Evolutionary conservation across 805 yeast species (phyloP).

Genomic region (Yarrowia bubula): DNA sequence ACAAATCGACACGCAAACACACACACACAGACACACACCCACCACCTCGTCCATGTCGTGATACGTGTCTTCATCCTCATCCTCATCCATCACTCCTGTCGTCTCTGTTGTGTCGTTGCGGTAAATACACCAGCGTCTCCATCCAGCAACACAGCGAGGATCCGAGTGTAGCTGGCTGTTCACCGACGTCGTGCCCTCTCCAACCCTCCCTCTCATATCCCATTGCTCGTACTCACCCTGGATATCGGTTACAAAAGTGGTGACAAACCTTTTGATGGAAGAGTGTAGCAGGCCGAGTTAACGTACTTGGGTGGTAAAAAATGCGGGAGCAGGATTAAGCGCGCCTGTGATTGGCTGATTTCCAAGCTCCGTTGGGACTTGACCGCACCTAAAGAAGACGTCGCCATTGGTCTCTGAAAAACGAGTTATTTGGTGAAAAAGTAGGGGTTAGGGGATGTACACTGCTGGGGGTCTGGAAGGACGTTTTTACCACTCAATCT

Average conservation of each 20-base stretch:
- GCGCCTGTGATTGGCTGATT: slow-evolving; percentile 20
- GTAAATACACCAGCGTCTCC: not conserved
- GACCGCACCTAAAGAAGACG: not conserved
- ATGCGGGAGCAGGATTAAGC: slow-evolving; percentile 19
- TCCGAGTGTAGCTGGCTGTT: no score
- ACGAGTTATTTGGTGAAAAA: not conserved
- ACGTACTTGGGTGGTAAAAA: slow-evolving; percentile 25
- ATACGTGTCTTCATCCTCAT: no score
- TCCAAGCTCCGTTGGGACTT: not conserved
- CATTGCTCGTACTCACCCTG: slow-evolving; percentile 13
- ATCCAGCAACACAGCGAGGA: not conserved
- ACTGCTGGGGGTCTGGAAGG: no score
- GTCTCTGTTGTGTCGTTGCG: no score
- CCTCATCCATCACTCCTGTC: no score
- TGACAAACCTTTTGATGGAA: slow-evolving; percentile 27
- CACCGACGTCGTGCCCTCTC: not conserved
- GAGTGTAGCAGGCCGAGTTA: slow-evolving; percentile 26
- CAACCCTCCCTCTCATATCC: not conserved
- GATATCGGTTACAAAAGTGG: slow-evolving; percentile 27
- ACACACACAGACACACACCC: no score
- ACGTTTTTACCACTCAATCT: not conserved
- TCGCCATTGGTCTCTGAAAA: slow-evolving; percentile 6
- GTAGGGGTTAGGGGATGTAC: no score
- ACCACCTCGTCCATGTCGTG: no score
- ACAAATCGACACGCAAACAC: no score